Percentiles rank a stretch among this genome's conserved stretches.
These are phyloP conservation scores for Fusarium solani-melongenae DNA, from an alignment of 2,329 filamentous ascomycete genomes.

Conservation along the genomic window DNA sequence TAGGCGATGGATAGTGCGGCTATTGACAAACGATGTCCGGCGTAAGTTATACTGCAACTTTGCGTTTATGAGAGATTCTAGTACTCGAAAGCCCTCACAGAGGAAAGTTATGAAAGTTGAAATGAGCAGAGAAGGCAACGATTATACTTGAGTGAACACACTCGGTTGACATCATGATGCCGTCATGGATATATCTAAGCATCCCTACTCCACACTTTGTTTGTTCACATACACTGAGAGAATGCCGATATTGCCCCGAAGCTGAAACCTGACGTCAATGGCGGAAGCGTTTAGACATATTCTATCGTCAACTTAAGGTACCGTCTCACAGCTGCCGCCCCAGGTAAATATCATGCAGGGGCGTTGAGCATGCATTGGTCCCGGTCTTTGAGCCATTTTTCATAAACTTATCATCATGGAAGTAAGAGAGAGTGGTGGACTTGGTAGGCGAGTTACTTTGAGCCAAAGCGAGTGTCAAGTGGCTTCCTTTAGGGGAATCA, in stretches of 20 bases:
- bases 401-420: not conserved
- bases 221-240: not conserved
- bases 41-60: not conserved
- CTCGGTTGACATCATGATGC: slow-evolving; percentile 30
- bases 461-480: not conserved
- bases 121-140: slow-evolving; percentile 16
- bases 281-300: not conserved
- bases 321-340: not conserved
- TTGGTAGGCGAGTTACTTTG: not conserved
- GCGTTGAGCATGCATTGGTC: not conserved
- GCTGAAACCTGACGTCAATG: not conserved
- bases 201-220: not conserved
- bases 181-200: slow-evolving; percentile 16
- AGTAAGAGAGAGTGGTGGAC: not conserved
- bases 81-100: not conserved
- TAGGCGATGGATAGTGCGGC: not conserved
- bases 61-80: not conserved
- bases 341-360: not conserved
- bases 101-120: not conserved
- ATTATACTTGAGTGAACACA: not conserved
- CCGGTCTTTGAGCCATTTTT: not conserved
- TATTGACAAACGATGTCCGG: not conserved
- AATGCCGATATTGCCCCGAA: not conserved
- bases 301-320: no score
- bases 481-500: not conserved